Evolutionary conservation across 805 yeast genomes (phyloP), one percentile per base, ranked within the genome.

Genomic region (Alloascoidea africana): DNA sequence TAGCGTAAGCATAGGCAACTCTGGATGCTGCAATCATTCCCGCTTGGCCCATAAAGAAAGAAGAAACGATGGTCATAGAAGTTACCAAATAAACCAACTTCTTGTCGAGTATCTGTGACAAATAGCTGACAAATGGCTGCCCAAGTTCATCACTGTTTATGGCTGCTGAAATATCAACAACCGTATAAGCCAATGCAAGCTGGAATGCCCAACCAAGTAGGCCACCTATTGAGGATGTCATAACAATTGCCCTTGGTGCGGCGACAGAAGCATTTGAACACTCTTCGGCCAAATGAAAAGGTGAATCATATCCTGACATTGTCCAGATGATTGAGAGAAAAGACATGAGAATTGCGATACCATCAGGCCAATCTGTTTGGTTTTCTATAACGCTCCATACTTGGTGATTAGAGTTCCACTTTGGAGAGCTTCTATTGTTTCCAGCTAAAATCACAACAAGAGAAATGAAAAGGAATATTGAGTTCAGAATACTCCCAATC

Each of bases 231-330:
- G 63, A 48, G 5, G 76, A 62, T 14, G 80, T 73, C 53, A 73
- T 53, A 15, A 73, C 71, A 45, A 76, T 76, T 18, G 82, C 81
- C 41, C 65, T 63, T n/a, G 85, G 84, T 5, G 77, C 73, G 3
- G 80, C 81, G 11, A 60, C 55, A 27, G 69, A 58, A 4, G 83
- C 80, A 49, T 76, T 75, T 37, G 74, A 57, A 45, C 78, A 70
- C 48, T 78, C 86, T 55, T 77, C 87, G n/a, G 81, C 65, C 42
- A 78, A 59, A 48, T 79, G 85, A 60, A 76, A 78, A 0, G 85
- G 81, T 16, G 81, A 72, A 50, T 78, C 85, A 49, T 74, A 79
- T 16, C 84, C 85, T 34, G 78, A 67, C 83, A 78, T 76, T 16
- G 46, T 42, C 79, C 79, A 73, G 41, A 72, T 69, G 27, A 68